A percentile compares a stretch with the other conserved stretches of the same genome.
These are phyloP conservation scores for Thymus quinquecostatus DNA, from an alignment of 257 asterid genomes.

Conservation along the genomic window DNA sequence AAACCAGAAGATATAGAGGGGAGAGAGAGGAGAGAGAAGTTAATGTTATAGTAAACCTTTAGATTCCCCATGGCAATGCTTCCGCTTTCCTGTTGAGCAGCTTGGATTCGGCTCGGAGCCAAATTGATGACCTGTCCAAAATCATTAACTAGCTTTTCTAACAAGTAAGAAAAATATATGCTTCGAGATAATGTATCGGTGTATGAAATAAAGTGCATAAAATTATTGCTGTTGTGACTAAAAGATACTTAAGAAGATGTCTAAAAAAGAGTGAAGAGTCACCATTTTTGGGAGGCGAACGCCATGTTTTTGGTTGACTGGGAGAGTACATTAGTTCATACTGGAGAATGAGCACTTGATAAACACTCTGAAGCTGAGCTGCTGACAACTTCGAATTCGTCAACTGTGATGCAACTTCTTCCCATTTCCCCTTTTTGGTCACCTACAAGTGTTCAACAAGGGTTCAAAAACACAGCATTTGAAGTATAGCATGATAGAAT, in stretches of 20 bases:
- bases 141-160: conserved; percentile 4
- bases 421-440: conserved; percentile 65
- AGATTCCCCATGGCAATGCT: conserved; percentile 30
- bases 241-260: background rate
- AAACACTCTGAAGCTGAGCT: conserved; percentile 57
- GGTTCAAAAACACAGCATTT: background rate
- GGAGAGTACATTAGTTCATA: conserved; percentile 63
- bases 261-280: background rate
- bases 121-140: conserved; percentile 27
- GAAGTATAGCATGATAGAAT: too few species aligned
- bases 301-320: conserved; percentile 35
- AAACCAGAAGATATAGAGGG: background rate
- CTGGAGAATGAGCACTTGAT: conserved; percentile 51
- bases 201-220: background rate
- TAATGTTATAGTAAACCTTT: conserved; percentile 31
- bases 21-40: background rate
- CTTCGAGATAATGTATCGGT: too few species aligned
- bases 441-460: conserved; percentile 42
- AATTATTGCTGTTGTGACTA: background rate
- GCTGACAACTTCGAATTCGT: conserved; percentile 42
- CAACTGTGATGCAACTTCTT: conserved; percentile 53
- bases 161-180: too few species aligned
- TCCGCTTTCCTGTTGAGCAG: conserved; percentile 44
- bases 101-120: conserved; percentile 24
- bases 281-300: conserved; percentile 30